Evolutionary conservation across 495 filamentous ascomycete species (phyloP).

Genomic region (Xylaria sp.): DNA sequence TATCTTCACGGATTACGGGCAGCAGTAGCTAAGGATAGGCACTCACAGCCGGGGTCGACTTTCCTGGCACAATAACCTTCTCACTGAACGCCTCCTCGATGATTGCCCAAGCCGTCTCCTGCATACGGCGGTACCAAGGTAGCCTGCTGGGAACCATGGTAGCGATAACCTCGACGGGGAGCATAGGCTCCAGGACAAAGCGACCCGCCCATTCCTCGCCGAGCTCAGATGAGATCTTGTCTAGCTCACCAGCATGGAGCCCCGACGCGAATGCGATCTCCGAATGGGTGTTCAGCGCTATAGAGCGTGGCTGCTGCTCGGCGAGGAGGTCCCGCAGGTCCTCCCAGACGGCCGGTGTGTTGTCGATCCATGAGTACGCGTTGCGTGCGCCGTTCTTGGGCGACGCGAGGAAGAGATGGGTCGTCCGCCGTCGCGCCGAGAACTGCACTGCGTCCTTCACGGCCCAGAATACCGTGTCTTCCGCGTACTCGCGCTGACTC

Average conservation of each 20-base stretch:
- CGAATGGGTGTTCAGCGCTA: slow-evolving; percentile 50
- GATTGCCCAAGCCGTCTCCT: slow-evolving; percentile 56
- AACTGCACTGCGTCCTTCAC: slow-evolving; percentile 52
- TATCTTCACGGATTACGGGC: not conserved
- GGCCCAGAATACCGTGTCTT: slow-evolving; percentile 59
- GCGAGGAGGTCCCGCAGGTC: slow-evolving; percentile 43
- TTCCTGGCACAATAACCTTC: slow-evolving; percentile 48
- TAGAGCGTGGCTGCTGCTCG: slow-evolving; percentile 39
- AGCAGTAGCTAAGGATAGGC: not conserved
- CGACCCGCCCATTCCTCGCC: slow-evolving; percentile 44
- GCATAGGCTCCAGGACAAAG: slow-evolving; percentile 49
- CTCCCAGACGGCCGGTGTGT: slow-evolving; percentile 48
- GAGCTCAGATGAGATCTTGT: slow-evolving; percentile 38
- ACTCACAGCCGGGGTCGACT: slow-evolving; percentile 50
- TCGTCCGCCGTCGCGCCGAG: slow-evolving; percentile 53
- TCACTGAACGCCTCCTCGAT: slow-evolving; percentile 56
- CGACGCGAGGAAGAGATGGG: slow-evolving; percentile 50
- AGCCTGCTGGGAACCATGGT: slow-evolving; percentile 49
- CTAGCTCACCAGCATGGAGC: slow-evolving; percentile 53
- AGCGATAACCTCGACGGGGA: slow-evolving; percentile 53
- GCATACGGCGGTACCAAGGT: slow-evolving; percentile 50
- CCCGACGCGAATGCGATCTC: slow-evolving; percentile 52
- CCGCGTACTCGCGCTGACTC: slow-evolving; percentile 57
- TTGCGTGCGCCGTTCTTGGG: slow-evolving; percentile 30
- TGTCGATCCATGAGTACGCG: slow-evolving; percentile 52